A percentile compares a stretch with the other conserved stretches of the same genome.
phyloP scores from a whole-genome alignment of 2,329 filamentous ascomycete species.

The Pseudohalonectria lignicola region DNA sequence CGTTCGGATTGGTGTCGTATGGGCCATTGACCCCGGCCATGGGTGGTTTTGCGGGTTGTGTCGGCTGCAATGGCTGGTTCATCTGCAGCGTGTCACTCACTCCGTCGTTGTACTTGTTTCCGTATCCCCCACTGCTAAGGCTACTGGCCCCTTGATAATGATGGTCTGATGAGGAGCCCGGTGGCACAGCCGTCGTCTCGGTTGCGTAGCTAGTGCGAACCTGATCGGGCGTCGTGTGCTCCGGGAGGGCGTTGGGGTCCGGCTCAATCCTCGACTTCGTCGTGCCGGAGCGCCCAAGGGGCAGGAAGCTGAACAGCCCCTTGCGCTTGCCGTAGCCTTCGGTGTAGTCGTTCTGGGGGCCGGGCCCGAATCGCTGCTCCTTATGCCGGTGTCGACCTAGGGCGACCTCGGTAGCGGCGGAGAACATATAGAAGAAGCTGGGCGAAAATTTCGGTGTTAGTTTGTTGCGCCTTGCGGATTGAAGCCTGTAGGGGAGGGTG shows the following conservation, averaged over 20 bases:
- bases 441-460: not conserved
- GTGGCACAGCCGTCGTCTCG: constrained; percentile 18
- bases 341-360: constrained; percentile 27
- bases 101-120: constrained; percentile 7
- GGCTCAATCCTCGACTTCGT: constrained; percentile 1
- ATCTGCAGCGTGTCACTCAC: too few species aligned
- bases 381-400: constrained; percentile 20
- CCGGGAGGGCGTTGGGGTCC: constrained; percentile 21
- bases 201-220: constrained; percentile 22
- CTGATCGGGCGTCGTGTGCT: constrained; percentile 15
- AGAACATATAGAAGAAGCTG: constrained; percentile 19
- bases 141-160: constrained; percentile 21
- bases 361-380: constrained; percentile 27
- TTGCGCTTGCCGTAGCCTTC: constrained; percentile 19
- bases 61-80: too few species aligned
- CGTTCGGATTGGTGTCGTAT: too few species aligned
- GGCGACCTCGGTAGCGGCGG: constrained; percentile 13
- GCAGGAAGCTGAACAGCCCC: constrained; percentile 20
- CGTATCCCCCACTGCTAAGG: not conserved
- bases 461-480: not conserved
- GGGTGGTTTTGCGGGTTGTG: too few species aligned
- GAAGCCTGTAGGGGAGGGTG: not conserved
- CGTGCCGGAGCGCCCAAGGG: constrained; percentile 11
- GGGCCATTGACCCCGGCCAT: too few species aligned
- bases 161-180: too few species aligned